Evolutionary conservation across 805 yeast genomes (phyloP).

Genomic region (Monosporozyma siamensis): DNA sequence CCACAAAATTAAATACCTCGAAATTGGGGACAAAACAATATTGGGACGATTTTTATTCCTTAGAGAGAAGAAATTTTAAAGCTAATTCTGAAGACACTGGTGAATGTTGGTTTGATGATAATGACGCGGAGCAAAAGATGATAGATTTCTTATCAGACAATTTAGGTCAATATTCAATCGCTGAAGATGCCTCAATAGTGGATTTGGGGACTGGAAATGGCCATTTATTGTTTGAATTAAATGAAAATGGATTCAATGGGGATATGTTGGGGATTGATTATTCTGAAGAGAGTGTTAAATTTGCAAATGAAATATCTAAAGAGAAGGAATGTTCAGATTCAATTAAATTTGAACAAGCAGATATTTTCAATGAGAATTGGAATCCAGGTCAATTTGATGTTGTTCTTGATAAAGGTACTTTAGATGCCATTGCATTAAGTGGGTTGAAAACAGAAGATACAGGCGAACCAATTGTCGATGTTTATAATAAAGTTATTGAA

Average conservation of each 20-base stretch:
- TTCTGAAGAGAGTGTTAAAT: conserved; percentile 66
- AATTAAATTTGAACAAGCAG: conserved; percentile 56
- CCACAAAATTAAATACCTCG: conserved; percentile 54
- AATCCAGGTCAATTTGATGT: conserved; percentile 49
- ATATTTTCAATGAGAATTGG: conserved; percentile 45
- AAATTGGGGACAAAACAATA: conserved; percentile 80
- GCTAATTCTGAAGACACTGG: conserved; percentile 81
- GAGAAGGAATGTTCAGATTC: conserved; percentile 28
- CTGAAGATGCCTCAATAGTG: conserved; percentile 36
- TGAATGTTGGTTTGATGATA: conserved; percentile 93
- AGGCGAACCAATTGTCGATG: conserved; percentile 39
- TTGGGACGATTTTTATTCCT: conserved; percentile 82
- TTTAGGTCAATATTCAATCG: conserved; percentile 30
- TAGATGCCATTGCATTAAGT: conserved; percentile 92
- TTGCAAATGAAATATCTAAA: conserved; percentile 54
- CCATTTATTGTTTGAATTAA: conserved; percentile 63
- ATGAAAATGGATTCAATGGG: conserved; percentile 54
- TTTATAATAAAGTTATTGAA: conserved; percentile 54
- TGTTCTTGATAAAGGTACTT: conserved; percentile 86
- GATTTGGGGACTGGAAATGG: conserved; percentile 98
- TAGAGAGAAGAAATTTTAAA: conserved; percentile 62
- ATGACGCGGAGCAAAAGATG: conserved; percentile 84
- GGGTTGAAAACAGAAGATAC: conserved; percentile 40
- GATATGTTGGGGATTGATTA: conserved; percentile 74
- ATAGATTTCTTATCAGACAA: conserved; percentile 57